A percentile compares a stretch with the other conserved stretches of the same genome.
These are phyloP conservation scores for Cercophora scortea DNA, from an alignment of 495 filamentous ascomycete genomes.

Conservation along the genomic window DNA sequence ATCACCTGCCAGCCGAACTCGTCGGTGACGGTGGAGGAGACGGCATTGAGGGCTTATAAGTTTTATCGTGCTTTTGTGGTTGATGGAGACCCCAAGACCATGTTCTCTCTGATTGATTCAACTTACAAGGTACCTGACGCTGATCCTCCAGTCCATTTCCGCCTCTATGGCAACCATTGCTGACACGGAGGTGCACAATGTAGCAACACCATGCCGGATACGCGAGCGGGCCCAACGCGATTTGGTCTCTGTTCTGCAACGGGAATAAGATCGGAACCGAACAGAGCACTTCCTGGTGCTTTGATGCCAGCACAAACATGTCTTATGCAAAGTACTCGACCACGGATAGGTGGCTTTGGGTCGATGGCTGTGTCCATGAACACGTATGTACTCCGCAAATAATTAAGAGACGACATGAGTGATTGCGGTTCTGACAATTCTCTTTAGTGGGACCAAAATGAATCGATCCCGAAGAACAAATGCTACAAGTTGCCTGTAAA, in stretches of 20 bases:
- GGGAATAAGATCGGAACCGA: slow-evolving; percentile 33
- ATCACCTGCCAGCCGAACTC: slow-evolving; percentile 30
- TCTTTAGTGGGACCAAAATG: slow-evolving; percentile 31
- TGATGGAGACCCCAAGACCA: slow-evolving; percentile 36
- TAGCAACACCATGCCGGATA: slow-evolving; percentile 41
- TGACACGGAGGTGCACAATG: neutral
- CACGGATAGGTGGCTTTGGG: slow-evolving; percentile 37
- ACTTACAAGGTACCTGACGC: slow-evolving; percentile 24
- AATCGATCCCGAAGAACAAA: slow-evolving; percentile 29
- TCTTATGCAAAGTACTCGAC: slow-evolving; percentile 37
- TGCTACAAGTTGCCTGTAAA: slow-evolving; percentile 23
- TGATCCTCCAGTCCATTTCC: too few species aligned
- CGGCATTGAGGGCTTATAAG: slow-evolving; percentile 35
- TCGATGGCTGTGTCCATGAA: slow-evolving; percentile 40
- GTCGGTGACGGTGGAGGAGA: slow-evolving; percentile 36
- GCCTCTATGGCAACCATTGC: neutral
- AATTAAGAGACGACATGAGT: neutral
- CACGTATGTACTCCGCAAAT: slow-evolving; percentile 28
- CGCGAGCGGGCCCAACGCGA: slow-evolving; percentile 27
- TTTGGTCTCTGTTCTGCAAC: slow-evolving; percentile 37
- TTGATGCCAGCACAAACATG: slow-evolving; percentile 40
- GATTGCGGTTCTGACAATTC: neutral
- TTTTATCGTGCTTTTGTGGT: slow-evolving; percentile 43
- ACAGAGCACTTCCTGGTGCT: slow-evolving; percentile 32
- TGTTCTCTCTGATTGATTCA: slow-evolving; percentile 40